Percentiles rank a stretch among this genome's conserved stretches.
Conservation (phyloP, 2,329 filamentous ascomycete species). For the Huntiella omanensis region DNA sequence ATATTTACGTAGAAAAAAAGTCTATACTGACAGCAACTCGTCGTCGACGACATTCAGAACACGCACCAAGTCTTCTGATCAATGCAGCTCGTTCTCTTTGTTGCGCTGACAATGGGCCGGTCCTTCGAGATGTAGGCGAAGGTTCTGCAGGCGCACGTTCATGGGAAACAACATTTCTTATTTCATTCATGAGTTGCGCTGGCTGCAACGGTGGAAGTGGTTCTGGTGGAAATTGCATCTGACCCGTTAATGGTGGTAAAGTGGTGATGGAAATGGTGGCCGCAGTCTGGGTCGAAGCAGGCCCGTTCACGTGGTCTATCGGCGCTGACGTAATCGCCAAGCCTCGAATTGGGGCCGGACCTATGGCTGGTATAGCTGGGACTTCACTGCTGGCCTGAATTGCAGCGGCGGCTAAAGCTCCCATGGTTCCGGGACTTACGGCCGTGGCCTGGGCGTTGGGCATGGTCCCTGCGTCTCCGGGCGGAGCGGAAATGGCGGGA, state of each 20-base stretch:
- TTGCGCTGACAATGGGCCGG: slow-evolving; percentile 37
- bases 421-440: background rate
- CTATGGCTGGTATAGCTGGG: background rate
- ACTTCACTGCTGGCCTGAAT: background rate
- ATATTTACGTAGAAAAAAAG: background rate
- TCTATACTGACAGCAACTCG: slow-evolving; percentile 35
- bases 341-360: slow-evolving; percentile 31
- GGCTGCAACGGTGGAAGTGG: slow-evolving; percentile 26
- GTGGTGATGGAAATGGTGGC: background rate
- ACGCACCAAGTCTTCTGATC: slow-evolving; percentile 40
- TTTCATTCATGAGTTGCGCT: slow-evolving; percentile 32
- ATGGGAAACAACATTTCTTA: no score
- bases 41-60: slow-evolving; percentile 33
- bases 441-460: background rate
- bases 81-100: slow-evolving; percentile 40
- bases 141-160: no score
- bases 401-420: slow-evolving; percentile 13
- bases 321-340: slow-evolving; percentile 26
- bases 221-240: slow-evolving; percentile 29
- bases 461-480: slow-evolving; percentile 1
- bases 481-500: no score
- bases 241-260: slow-evolving; percentile 20
- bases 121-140: slow-evolving; percentile 34
- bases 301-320: slow-evolving; percentile 13
- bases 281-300: background rate